These are phyloP conservation scores for Venturia aucupariae DNA, from an alignment of 2,329 filamentous ascomycete species.

Conservation along the genomic window DNA sequence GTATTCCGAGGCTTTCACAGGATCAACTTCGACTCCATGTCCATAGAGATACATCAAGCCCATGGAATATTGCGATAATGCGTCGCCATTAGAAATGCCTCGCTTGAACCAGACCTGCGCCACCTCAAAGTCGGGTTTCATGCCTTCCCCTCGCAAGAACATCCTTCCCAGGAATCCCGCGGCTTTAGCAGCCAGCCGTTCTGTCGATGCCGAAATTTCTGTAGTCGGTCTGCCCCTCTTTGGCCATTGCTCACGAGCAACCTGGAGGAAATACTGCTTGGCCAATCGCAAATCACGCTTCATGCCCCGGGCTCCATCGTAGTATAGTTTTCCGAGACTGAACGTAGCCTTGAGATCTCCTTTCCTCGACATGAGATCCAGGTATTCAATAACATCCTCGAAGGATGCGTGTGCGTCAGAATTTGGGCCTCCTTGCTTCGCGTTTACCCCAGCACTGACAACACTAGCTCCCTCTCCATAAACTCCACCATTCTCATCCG, in stretches of 20 bases:
- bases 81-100: conserved; percentile 64
- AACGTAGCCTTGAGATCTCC: conserved; percentile 82
- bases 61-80: conserved; percentile 75
- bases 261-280: conserved; percentile 69
- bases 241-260: conserved; percentile 74
- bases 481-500: conserved; percentile 82
- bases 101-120: conserved; percentile 78
- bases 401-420: conserved; percentile 78
- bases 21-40: conserved; percentile 60
- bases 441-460: conserved; percentile 76
- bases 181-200: conserved; percentile 72
- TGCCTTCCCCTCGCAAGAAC: conserved; percentile 79
- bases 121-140: conserved; percentile 65
- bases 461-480: conserved; percentile 94
- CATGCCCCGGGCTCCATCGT: conserved; percentile 72
- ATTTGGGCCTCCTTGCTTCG: conserved; percentile 60
- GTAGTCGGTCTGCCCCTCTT: conserved; percentile 66
- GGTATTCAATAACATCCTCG: conserved; percentile 89
- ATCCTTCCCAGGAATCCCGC: conserved; percentile 83
- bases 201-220: conserved; percentile 59
- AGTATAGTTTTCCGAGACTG: conserved; percentile 76
- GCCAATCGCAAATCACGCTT: conserved; percentile 65
- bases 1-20: conserved; percentile 61
- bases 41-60: conserved; percentile 78
- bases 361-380: conserved; percentile 83